Base-by-base conservation (phyloP, 2,329 filamentous ascomycete genomes). In the Fusarium bactridioides region DNA sequence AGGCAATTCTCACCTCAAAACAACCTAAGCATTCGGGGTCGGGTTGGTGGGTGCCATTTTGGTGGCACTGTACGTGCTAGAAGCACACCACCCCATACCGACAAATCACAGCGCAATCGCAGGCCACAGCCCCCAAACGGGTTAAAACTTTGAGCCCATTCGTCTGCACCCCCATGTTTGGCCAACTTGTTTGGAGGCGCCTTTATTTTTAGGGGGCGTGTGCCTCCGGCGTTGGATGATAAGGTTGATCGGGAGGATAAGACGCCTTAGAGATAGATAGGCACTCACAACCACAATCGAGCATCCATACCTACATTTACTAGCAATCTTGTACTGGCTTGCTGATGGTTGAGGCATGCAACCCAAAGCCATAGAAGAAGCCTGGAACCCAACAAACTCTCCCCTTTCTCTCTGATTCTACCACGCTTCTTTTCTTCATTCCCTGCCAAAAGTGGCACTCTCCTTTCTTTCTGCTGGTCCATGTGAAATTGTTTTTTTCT, bases 401-500 rank as follows among this genome's bases (percentile, higher is more conserved):
- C 45, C 40, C 27, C 58, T 64, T 69, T 71, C 61, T 40, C 56
- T 60, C 18, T 44, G 45, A 47, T 72, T 73, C 67, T 47, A 56
- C 60, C 50, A 23, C 60, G 47, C 44, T 53, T 71, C 45, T 47
- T 45, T 71, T 72, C 37, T 62, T 61, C 45, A 40, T 33, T 48
- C 31, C 54, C 54, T 48, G 40, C 29, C 51, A 44, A 53, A 72
- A 56, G 60, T 69, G 54, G 44, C 35, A 29, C 69, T 68, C 56
- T 57, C 57, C 44, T 74, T 72, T 74, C 59, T 65, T 51, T 61
- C 56, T 60, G 31, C 57, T 58, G 53, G 56, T n/a, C 53, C 53
- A 44, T 56, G 67, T 72, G 33, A 72, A 69, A 74, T 74, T 72
- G 60, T 64, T 66, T 69, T 74, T 62, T 54, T 47, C 47, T 68